Conservation (phyloP, 495 filamentous ascomycete species). For the Aeminium ludgeri region DNA sequence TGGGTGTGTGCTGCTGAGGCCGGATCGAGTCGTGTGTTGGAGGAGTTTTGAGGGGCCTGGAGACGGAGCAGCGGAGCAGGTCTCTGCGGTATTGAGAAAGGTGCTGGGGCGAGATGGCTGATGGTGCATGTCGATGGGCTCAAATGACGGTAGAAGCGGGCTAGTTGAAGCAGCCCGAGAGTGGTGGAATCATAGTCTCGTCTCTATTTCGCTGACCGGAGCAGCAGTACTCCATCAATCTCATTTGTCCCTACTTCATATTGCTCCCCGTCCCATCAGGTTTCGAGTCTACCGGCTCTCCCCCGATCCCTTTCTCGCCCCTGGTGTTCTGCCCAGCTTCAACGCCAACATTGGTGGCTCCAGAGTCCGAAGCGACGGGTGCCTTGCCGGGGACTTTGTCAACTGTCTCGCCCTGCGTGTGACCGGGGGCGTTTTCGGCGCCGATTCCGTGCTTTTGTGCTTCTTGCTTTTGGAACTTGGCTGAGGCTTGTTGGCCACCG, state of each 20-base stretch:
- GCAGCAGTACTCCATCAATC: too few relatives aligned
- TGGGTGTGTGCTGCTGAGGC: conserved; percentile 34
- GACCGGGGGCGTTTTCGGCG: conserved; percentile 6
- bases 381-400: conserved; percentile 1
- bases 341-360: not conserved
- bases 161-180: too few relatives aligned
- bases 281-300: not conserved
- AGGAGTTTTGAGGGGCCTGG: conserved; percentile 18
- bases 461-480: not conserved
- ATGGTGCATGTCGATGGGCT: too few relatives aligned
- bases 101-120: too few relatives aligned
- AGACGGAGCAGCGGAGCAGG: conserved; percentile 9
- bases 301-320: not conserved
- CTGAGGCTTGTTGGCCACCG: not conserved
- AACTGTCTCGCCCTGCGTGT: conserved; percentile 1
- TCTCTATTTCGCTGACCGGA: too few relatives aligned
- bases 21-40: conserved; percentile 35
- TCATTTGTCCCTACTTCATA: not conserved
- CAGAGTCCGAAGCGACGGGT: conserved; percentile 4
- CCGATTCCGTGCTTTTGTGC: conserved; percentile 3
- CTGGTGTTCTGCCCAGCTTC: not conserved
- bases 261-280: not conserved
- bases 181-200: too few relatives aligned
- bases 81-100: not conserved
- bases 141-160: too few relatives aligned